phyloP scores from a whole-genome alignment of 192 early-diverging fungal species.

The Gonapodya prolifera region DNA sequence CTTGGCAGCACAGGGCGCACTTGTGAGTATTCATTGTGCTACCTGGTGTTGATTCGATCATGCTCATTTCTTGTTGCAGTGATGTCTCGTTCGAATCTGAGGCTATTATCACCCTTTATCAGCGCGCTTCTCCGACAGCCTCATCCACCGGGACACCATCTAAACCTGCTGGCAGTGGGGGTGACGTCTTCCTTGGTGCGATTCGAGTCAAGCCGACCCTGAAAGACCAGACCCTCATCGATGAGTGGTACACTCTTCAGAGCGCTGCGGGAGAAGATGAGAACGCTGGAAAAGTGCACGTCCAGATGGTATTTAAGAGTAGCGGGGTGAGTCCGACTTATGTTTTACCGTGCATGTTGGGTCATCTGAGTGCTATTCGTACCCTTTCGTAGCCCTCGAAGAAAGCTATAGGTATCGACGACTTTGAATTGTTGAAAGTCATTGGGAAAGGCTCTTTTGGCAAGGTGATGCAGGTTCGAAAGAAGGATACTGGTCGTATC shows the following conservation, averaged over 20 bases:
- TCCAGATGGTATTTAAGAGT: conserved; percentile 6
- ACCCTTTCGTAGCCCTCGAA: conserved; percentile 31
- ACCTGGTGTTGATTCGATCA: not conserved
- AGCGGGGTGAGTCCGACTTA: not conserved
- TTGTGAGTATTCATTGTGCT: conserved; percentile 45
- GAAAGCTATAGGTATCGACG: conserved; percentile 67
- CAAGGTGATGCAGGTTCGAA: conserved; percentile 89
- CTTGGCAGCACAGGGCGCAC: conserved; percentile 64
- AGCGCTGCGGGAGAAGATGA: not conserved
- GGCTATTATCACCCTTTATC: conserved; percentile 42
- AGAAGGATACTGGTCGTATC: conserved; percentile 79
- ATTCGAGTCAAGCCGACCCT: conserved; percentile 38
- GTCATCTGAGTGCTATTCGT: conserved; percentile 9
- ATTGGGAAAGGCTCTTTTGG: conserved; percentile 96
- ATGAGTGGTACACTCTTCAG: conserved; percentile 23
- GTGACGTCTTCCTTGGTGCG: conserved; percentile 40
- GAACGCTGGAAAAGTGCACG: not conserved
- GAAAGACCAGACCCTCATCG: conserved; percentile 39
- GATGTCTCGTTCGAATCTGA: conserved; percentile 49
- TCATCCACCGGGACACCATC: conserved; percentile 9
- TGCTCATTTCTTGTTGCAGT: conserved; percentile 14
- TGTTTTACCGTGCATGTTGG: not conserved
- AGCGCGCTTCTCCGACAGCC: conserved; percentile 31
- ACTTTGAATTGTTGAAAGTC: conserved; percentile 88
- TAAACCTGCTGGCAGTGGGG: conserved; percentile 21